phyloP scores from a whole-genome alignment of 305 asterid genomes.

The Rubia peregrina region DNA sequence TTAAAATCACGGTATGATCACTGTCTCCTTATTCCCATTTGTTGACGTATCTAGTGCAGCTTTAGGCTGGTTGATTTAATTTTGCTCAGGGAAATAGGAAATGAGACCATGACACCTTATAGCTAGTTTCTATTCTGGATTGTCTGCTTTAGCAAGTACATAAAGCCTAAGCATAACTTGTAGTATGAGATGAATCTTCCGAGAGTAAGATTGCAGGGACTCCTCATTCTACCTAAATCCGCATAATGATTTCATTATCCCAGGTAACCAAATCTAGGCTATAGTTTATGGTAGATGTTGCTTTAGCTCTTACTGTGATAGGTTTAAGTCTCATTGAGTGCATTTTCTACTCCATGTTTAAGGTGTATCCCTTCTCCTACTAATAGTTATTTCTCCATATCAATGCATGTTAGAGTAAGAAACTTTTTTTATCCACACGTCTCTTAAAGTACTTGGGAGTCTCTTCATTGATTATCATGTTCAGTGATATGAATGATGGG shows the following conservation, averaged over 20 bases:
- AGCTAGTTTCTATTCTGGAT: neutral
- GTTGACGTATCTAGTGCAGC: neutral
- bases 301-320: constrained; percentile 3
- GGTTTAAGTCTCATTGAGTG: neutral
- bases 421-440: neutral
- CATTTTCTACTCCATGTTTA: neutral
- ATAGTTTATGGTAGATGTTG: constrained; percentile 3
- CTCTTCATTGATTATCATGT: neutral
- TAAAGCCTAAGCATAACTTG: neutral
- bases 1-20: constrained; percentile 4
- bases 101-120: neutral
- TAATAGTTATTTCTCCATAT: neutral
- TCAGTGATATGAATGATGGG: neutral
- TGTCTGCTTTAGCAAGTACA: neutral
- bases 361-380: neutral
- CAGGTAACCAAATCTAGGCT: neutral
- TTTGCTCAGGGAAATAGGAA: neutral
- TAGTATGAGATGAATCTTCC: neutral
- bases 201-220: neutral
- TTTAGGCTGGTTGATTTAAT: neutral
- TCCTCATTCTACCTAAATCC: neutral
- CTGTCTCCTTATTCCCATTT: neutral
- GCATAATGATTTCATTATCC: neutral
- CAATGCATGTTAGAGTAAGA: neutral
- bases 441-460: neutral